phyloP scores from a whole-genome alignment of 176 grass and related monocot species.

The Oryza rufipogon region DNA sequence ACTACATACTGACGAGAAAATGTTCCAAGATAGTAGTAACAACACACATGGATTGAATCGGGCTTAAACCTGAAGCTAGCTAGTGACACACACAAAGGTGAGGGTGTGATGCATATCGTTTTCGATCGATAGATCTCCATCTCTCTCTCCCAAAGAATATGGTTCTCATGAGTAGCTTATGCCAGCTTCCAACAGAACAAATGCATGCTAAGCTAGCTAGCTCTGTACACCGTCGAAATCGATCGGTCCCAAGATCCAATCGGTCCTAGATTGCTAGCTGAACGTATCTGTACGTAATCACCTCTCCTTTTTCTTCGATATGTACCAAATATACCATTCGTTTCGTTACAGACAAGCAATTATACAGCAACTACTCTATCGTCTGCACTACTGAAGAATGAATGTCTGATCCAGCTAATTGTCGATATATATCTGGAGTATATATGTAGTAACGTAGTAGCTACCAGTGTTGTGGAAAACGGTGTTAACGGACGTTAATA shows the following conservation, averaged over 20 bases:
- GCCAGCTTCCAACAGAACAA: not conserved
- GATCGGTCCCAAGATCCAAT: not conserved
- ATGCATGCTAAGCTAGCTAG: constrained; percentile 2
- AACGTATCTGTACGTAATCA: not conserved
- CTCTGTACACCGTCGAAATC: not conserved
- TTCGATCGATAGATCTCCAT: constrained; percentile 5
- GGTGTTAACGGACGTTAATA: too few relatives aligned
- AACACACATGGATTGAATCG: not conserved
- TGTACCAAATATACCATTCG: not conserved
- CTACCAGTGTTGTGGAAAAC: too few relatives aligned
- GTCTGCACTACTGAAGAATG: not conserved
- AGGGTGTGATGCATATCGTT: constrained; percentile 8
- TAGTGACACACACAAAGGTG: constrained; percentile 17
- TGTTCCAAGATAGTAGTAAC: not conserved
- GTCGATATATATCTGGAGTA: too few relatives aligned
- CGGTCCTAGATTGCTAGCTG: not conserved
- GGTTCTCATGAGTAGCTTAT: constrained; percentile 8
- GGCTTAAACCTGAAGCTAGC: constrained; percentile 28
- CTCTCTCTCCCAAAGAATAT: constrained; percentile 16
- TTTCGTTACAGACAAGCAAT: not conserved
- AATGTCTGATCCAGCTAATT: not conserved
- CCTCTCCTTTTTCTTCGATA: not conserved
- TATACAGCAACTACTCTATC: not conserved
- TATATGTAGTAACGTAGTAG: too few relatives aligned
- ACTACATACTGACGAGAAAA: too few relatives aligned